Base-by-base conservation (phyloP, 2,329 filamentous ascomycete species). In the Didymella pomorum region DNA sequence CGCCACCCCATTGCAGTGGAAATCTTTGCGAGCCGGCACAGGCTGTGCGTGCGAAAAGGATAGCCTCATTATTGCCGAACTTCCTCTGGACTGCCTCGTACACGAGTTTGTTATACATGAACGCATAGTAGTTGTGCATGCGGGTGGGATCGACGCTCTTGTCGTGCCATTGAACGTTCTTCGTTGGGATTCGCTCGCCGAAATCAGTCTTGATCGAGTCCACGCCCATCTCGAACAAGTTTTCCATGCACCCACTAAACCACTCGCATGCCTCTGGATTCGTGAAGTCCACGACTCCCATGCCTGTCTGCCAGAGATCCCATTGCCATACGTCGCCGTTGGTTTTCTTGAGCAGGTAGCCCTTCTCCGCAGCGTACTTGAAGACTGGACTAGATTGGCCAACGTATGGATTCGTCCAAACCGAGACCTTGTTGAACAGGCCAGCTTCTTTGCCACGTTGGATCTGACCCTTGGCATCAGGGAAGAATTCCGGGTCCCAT, bases 101-200 rank as follows among this genome's bases (percentile, higher is more conserved):
- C 8, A 91, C 88, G 55, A 86, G 75, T 65, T 87, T 85, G 81
- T 91, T 92, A 79, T 90, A 92, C 3, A 87, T 76, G 69, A 89
- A 88, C n/a, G 89, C 83, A 73, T 91, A 92, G 78, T 86, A 91
- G 76, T 92, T 92, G 78, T 91, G 89, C 89, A 92, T 92, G 66
- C 84, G 84, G 49, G 79, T 79, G 1, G 88, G 83, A 65, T 91
- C 87, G n/a, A 80, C 71, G 5, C 79, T 80, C 46, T 78, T 70
- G 65, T 91, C 87, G 69, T 85, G 80, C 83, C 88, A 92, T 63
- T 84, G 80, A 6, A 91, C 84, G 64, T 89, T 86, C 47, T 83
- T 80, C 5, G 83, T 84, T 0, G 89, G 89, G 52, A 92, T 87
- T 25, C 89, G 83, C 78, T 92, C 89, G 53, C 88, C 89, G 73